A percentile compares a stretch with the other conserved stretches of the same genome.
phyloP scores from a whole-genome alignment of 148 eudicot genomes.

The Amaranthus palmeri region DNA sequence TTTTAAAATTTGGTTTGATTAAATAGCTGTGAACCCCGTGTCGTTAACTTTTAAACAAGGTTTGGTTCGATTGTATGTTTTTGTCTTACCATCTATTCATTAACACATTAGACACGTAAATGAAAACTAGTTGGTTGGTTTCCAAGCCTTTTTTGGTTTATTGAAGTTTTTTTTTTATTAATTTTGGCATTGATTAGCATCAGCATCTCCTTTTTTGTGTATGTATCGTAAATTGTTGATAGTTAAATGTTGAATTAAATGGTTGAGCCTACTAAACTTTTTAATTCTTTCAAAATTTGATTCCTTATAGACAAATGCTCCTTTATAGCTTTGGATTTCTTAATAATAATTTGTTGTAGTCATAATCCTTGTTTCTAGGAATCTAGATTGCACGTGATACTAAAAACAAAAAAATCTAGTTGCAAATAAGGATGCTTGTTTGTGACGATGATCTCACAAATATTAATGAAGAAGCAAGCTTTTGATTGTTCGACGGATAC shows the following conservation, averaged over 20 bases:
- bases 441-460: not conserved
- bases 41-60: not conserved
- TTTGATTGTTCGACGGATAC: not conserved
- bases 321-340: not conserved
- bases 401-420: too few relatives aligned
- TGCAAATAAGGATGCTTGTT: not conserved
- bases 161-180: not conserved
- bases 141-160: not conserved
- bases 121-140: not conserved
- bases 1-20: not conserved
- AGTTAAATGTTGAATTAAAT: not conserved
- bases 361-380: not conserved
- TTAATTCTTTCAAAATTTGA: not conserved
- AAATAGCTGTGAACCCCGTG: not conserved
- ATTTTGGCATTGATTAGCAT: not conserved
- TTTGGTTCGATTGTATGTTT: not conserved
- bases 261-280: not conserved
- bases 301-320: not conserved
- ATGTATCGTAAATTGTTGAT: not conserved
- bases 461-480: not conserved
- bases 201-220: not conserved
- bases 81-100: not conserved
- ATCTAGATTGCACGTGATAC: conserved; percentile 2
- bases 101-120: not conserved
- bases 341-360: not conserved